Base-by-base conservation (phyloP, 176 grass and related monocot species). In the Musa itinerans region DNA sequence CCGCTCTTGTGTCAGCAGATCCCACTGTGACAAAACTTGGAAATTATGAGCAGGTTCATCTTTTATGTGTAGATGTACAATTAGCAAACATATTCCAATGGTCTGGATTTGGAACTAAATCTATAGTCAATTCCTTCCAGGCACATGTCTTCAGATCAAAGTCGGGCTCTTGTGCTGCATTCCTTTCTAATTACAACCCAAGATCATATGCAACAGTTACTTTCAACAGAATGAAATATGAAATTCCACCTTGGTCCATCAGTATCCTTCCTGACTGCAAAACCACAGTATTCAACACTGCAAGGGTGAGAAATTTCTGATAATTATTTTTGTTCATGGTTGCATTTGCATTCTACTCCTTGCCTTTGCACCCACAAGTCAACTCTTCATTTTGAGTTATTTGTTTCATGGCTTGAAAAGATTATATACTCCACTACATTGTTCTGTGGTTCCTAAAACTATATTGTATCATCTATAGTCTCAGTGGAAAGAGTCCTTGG, bases 201-300 rank as follows among this genome's bases (percentile, higher is more conserved):
- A 87, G 79, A 55, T 68, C 84, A 63, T 73, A 81, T 15, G 80
- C 81, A 27, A 89, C 68, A 65, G 84, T 98, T 14, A 87, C 29
- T 75, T 98, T 79, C 76, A 85, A 87, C 50, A 88, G 94, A 49
- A 69, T 78, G 15, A 76, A 63, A 11, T 93, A 91, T 22, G 81
- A 93, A 75, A 82, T 98, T 50, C 94, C 90, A 55, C 83, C 94
- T 77, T 98, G 94, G 94, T 98, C 94, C 64, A 93, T 93, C 74
- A 98, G 94, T 84, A 91, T 98, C 25, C 84, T 98, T 16, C 94
- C 94, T 8, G 86, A 91, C 25, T 98, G 94, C 86, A 93, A 93
- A 93, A 87, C 88, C 3, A 79, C 43, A 9, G 75, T 89, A 71
- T 98, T 98, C 85, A 98, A 98, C 83, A 98, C 94, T 2, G 94